Evolutionary conservation across 2,329 filamentous ascomycete genomes (phyloP).

Genomic region (Dendryphion nanum): DNA sequence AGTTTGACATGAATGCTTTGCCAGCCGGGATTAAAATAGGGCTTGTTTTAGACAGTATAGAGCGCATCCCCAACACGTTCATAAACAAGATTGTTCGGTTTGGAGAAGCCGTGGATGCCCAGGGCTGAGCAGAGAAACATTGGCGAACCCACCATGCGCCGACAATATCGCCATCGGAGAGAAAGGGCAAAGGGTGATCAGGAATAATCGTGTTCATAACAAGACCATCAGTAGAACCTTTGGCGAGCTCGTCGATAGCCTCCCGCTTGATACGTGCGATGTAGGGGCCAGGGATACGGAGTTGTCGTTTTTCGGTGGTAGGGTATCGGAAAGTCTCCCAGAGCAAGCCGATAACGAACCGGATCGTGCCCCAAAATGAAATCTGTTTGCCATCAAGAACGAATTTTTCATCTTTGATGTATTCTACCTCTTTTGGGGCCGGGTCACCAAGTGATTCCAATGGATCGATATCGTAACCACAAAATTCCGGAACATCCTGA

Average conservation of each 20-base stretch:
- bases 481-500: slow-evolving; percentile 13
- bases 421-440: background rate
- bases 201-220: slow-evolving; percentile 9
- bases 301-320: slow-evolving; percentile 5
- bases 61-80: slow-evolving; percentile 26
- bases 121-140: slow-evolving; percentile 7
- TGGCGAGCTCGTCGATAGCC: slow-evolving; percentile 11
- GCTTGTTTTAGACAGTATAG: slow-evolving; percentile 9
- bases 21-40: slow-evolving; percentile 13
- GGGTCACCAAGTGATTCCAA: slow-evolving; percentile 3
- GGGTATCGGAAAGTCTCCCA: slow-evolving; percentile 15
- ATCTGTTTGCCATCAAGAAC: slow-evolving; percentile 11
- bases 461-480: slow-evolving; percentile 21
- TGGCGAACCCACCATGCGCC: slow-evolving; percentile 10
- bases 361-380: slow-evolving; percentile 6
- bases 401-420: slow-evolving; percentile 8
- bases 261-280: slow-evolving; percentile 11
- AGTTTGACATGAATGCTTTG: slow-evolving; percentile 17
- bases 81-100: slow-evolving; percentile 16
- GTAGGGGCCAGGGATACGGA: slow-evolving; percentile 15
- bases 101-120: slow-evolving; percentile 10
- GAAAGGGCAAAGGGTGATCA: slow-evolving; percentile 9
- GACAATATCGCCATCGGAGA: slow-evolving; percentile 20
- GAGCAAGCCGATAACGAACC: slow-evolving; percentile 13
- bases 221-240: slow-evolving; percentile 2